These are phyloP conservation scores for Acer campestre DNA, from an alignment of 345 rosid species.

Conservation along the genomic window DNA sequence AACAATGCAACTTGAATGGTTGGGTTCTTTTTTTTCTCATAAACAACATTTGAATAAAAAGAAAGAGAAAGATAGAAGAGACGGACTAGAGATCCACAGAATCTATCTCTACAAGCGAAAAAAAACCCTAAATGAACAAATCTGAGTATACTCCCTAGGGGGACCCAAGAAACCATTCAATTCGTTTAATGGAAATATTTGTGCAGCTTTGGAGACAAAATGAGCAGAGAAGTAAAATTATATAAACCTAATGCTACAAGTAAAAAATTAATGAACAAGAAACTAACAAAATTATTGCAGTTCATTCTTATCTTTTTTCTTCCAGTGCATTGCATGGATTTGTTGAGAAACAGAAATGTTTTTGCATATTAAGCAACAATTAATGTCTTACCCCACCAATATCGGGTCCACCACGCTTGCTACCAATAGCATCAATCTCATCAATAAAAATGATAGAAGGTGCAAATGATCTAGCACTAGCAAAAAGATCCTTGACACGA, in stretches of 20 bases:
- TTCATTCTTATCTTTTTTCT: neutral
- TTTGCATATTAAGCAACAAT: conserved; percentile 1
- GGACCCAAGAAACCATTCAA: neutral
- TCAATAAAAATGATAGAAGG: conserved; percentile 96
- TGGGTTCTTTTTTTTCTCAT: neutral
- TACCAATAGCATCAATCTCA: conserved; percentile 97
- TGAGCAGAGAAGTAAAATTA: neutral
- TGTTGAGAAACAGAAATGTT: conserved; percentile 1
- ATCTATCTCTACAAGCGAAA: neutral
- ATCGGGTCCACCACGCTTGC: conserved; percentile 99
- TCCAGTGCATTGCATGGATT: neutral
- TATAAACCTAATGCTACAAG: neutral
- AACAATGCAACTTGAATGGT: neutral
- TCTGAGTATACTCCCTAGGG: neutral
- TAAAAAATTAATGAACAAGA: neutral
- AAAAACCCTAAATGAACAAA: neutral
- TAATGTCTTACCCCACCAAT: conserved; percentile 85
- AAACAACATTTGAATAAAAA: too few species aligned
- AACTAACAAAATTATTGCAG: neutral
- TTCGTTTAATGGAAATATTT: neutral
- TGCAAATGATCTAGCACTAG: conserved; percentile 86
- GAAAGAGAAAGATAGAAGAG: neutral
- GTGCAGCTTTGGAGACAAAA: neutral
- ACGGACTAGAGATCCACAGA: neutral
- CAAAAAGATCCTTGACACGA: conserved; percentile 96